Conservation (phyloP, 805 yeast genomes). For the Nakazawaea wyomingensis region DNA sequence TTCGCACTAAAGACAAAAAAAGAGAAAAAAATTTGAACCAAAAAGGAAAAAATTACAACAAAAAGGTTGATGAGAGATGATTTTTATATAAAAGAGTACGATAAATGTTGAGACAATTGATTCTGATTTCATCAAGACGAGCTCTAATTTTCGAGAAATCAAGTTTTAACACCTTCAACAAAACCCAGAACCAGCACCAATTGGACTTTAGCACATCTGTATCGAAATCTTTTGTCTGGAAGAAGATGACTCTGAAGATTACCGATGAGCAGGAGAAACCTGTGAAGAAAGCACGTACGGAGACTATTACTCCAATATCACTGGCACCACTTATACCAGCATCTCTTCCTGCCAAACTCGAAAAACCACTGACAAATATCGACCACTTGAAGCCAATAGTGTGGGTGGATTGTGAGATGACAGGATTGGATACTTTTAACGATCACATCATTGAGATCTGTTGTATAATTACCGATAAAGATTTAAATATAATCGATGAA, state of each 20-base stretch:
- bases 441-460: constrained; percentile 91
- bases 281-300: constrained; percentile 4
- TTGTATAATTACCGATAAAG: constrained; percentile 82
- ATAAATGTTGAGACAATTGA: not conserved
- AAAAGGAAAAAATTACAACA: not conserved
- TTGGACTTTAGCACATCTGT: no score
- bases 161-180: no score
- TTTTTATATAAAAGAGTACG: no score
- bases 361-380: constrained; percentile 4
- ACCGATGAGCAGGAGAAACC: constrained; percentile 2
- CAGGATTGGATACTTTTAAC: constrained; percentile 77
- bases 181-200: no score
- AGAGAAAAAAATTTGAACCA: not conserved
- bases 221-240: no score
- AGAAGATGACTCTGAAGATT: not conserved
- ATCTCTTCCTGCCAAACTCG: not conserved
- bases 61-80: no score
- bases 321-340: not conserved
- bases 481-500: constrained; percentile 63
- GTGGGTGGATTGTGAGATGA: constrained; percentile 99
- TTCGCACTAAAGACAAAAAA: not conserved
- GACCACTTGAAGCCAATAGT: constrained; percentile 43
- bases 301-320: not conserved
- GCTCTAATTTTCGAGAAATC: no score
- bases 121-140: not conserved